phyloP scores from a whole-genome alignment of 1,284 basidiomycete genomes.

The Takashimella tepidaria region DNA sequence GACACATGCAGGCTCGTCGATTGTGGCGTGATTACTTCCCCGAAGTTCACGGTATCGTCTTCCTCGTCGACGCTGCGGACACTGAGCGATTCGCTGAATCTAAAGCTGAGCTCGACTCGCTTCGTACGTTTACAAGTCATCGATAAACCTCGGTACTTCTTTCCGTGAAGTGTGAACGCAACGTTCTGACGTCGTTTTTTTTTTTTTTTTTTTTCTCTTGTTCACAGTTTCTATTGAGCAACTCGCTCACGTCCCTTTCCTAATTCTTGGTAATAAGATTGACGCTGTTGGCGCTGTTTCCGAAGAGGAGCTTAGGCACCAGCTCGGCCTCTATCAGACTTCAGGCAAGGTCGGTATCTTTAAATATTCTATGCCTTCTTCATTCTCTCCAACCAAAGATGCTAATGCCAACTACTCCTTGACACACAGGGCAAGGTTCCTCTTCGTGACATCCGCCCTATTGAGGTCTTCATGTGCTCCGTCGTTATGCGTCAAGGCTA shows the following conservation, averaged over 20 bases:
- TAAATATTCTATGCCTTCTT: neutral
- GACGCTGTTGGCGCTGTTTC: slow-evolving; percentile 96
- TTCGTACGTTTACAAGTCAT: slow-evolving; percentile 52
- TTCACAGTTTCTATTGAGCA: slow-evolving; percentile 68
- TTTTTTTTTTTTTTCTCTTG: too few relatives aligned
- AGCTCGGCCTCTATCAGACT: slow-evolving; percentile 94
- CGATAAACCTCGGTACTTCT: too few relatives aligned
- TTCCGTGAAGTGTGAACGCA: too few relatives aligned
- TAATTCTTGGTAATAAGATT: slow-evolving; percentile 99
- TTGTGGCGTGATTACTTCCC: slow-evolving; percentile 99
- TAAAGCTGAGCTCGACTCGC: slow-evolving; percentile 93
- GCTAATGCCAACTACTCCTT: neutral
- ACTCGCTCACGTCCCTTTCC: slow-evolving; percentile 93
- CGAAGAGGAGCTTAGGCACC: slow-evolving; percentile 94
- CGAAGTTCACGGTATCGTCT: slow-evolving; percentile 97
- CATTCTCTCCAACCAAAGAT: neutral
- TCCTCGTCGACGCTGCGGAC: slow-evolving; percentile 96
- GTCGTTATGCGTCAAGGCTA: slow-evolving; percentile 99
- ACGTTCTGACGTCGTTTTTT: too few relatives aligned
- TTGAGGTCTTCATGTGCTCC: slow-evolving; percentile 99
- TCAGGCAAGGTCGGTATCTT: slow-evolving; percentile 82
- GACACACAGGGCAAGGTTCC: slow-evolving; percentile 84
- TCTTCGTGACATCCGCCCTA: slow-evolving; percentile 92
- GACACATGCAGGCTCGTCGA: slow-evolving; percentile 97
- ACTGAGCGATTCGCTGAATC: slow-evolving; percentile 93